Base-by-base conservation (phyloP, 2,329 filamentous ascomycete species). In the Bipolaris victoriae region DNA sequence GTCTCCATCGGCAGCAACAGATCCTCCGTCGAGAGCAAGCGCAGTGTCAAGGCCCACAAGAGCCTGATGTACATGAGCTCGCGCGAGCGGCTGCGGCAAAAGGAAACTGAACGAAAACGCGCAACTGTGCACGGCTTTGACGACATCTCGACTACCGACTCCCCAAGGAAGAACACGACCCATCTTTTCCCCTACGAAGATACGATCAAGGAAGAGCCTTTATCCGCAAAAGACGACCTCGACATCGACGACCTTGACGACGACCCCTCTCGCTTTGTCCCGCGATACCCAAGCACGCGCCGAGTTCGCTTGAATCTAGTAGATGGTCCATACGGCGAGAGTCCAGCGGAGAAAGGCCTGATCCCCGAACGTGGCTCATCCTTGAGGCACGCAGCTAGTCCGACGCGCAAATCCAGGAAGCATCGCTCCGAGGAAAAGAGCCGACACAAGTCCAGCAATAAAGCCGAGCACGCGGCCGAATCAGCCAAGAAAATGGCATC, bases 21-120 rank as follows among this genome's bases (percentile, higher is more conserved):
- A 31, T 72, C 71, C 13, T 77, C 75, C 3, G 60, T 59, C 10
- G 73, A 76, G 52, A 76, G 71, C 63, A 73, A 74, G 62, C 58
- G 71, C 47, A 76, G 75, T 58, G 57, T 61, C 31, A 75, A 67
- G 50, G 70, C 66, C 47, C 70, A 83, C 60, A 85, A 83, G 70
- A 84, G 87, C 3, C 76, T 90, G 68, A 87, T 88, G 83, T 90
- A 90, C 68, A 90, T 89, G 87, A 87, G 83, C 77, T 91, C 89
- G 44, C 88, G 85, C 69, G 89, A 91, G 72, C 82, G 83, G 29
- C 77, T 91, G 44, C 82, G 84, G 44, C 85, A 87, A 49, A 86
- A 82, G 62, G 87, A 90, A 61, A 77, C 77, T 3, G 87, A 90
- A 61, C 83, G 84, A 64, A 88, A 85, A 67, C 82, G 86, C 39